phyloP scores from a whole-genome alignment of 345 rosid species.

The Hibiscus syriacus region DNA sequence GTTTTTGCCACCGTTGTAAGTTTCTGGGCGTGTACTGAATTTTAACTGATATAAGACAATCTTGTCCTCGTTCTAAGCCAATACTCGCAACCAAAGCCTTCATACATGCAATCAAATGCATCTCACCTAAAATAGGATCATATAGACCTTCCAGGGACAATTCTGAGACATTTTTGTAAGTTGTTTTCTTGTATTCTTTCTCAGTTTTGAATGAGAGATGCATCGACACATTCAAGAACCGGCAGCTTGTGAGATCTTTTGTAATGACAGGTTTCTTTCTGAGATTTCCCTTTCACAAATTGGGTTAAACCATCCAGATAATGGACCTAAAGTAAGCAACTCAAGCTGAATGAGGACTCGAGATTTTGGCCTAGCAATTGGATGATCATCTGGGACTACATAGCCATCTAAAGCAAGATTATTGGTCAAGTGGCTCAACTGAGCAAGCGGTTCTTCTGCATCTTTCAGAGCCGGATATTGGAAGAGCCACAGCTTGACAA shows the following conservation, averaged over 20 bases:
- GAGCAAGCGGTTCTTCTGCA: background rate
- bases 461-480: background rate
- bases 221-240: background rate
- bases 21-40: background rate
- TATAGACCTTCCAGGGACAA: slow-evolving; percentile 1
- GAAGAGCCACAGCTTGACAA: background rate
- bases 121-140: slow-evolving; percentile 2
- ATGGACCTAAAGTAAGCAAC: slow-evolving; percentile 6
- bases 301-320: background rate
- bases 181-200: background rate
- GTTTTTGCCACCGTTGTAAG: background rate
- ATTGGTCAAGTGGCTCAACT: background rate
- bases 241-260: background rate
- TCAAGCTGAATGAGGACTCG: background rate
- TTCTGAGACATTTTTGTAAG: background rate
- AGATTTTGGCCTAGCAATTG: background rate
- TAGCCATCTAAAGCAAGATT: background rate
- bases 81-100: background rate
- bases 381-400: background rate
- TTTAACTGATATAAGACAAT: background rate
- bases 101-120: slow-evolving; percentile 2
- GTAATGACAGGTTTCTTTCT: background rate
- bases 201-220: background rate
- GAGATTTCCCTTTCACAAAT: background rate
- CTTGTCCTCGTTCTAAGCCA: background rate